Conservation (phyloP, 2,329 filamentous ascomycete species). For the Orbilia ellipsospora region DNA sequence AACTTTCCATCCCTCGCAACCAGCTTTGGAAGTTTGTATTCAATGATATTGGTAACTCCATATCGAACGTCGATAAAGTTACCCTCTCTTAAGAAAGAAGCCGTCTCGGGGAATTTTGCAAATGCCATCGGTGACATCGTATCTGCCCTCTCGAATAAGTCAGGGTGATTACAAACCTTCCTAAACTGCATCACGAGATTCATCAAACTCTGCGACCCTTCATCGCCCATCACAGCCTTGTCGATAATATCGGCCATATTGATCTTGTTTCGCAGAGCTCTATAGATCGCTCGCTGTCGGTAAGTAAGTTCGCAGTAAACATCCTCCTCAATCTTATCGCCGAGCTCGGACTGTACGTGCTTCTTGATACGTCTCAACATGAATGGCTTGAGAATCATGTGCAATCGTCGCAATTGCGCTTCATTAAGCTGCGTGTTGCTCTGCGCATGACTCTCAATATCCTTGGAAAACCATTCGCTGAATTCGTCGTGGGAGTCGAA, state of each 20-base stretch:
- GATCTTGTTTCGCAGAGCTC: slow-evolving; percentile 93
- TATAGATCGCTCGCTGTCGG: slow-evolving; percentile 91
- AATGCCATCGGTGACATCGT: slow-evolving; percentile 86
- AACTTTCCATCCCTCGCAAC: slow-evolving; percentile 85
- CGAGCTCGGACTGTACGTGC: slow-evolving; percentile 97
- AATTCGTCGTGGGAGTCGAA: slow-evolving; percentile 96
- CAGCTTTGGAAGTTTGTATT: slow-evolving; percentile 82
- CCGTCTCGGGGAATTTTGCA: slow-evolving; percentile 91
- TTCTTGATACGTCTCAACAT: slow-evolving; percentile 99
- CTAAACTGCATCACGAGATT: slow-evolving; percentile 99
- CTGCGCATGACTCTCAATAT: slow-evolving; percentile 97
- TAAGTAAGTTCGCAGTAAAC: slow-evolving; percentile 98
- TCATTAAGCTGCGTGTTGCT: slow-evolving; percentile 99
- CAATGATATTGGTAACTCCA: slow-evolving; percentile 85
- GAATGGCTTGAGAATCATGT: slow-evolving; percentile 99
- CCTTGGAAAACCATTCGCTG: slow-evolving; percentile 93
- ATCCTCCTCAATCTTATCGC: slow-evolving; percentile 97
- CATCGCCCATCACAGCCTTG: slow-evolving; percentile 91
- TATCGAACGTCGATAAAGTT: slow-evolving; percentile 82
- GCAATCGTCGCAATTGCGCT: slow-evolving; percentile 92
- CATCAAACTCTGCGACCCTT: slow-evolving; percentile 96
- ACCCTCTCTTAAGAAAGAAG: slow-evolving; percentile 92
- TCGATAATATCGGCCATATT: slow-evolving; percentile 99
- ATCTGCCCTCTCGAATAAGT: slow-evolving; percentile 94
- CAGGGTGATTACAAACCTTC: slow-evolving; percentile 98